phyloP scores from a whole-genome alignment of 2,329 filamentous ascomycete genomes.

The Arachnomyces sp. region DNA sequence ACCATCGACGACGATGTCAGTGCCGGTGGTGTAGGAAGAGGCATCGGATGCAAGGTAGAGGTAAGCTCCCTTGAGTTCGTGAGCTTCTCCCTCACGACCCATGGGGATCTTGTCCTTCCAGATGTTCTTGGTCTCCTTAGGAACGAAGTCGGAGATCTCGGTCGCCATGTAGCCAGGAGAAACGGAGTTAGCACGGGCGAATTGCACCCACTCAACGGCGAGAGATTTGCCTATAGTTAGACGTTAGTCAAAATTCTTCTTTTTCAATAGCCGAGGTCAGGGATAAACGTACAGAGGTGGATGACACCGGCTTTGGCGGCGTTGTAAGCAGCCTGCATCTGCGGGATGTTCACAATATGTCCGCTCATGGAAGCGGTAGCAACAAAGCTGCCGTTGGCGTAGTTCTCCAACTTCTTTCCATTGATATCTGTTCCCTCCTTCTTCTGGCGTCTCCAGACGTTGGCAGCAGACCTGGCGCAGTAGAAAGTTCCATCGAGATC shows the following conservation, averaged over 20 bases:
- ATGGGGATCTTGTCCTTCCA: conserved; percentile 77
- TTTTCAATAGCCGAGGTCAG: conserved; percentile 10
- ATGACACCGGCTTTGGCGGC: conserved; percentile 59
- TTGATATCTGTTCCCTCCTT: conserved; percentile 56
- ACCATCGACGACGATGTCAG: conserved; percentile 68
- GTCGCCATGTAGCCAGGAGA: conserved; percentile 71
- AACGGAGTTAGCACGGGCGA: conserved; percentile 64
- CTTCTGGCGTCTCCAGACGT: conserved; percentile 64
- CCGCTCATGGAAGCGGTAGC: conserved; percentile 73
- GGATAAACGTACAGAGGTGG: conserved; percentile 35
- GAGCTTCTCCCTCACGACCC: conserved; percentile 63
- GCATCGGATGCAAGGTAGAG: conserved; percentile 76
- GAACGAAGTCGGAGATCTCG: conserved; percentile 60
- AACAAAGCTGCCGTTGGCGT: conserved; percentile 62
- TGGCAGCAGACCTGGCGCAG: conserved; percentile 62
- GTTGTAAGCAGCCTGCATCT: conserved; percentile 67
- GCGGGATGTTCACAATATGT: conserved; percentile 70
- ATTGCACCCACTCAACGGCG: conserved; percentile 69
- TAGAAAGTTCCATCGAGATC: conserved; percentile 74
- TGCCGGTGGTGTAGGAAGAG: conserved; percentile 71
- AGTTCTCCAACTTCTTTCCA: conserved; percentile 55
- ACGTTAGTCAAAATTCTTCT: too few species aligned
- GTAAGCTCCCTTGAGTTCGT: conserved; percentile 76
- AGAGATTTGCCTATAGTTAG: conserved; percentile 52
- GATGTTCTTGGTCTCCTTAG: conserved; percentile 59